These are phyloP conservation scores for Malus domestica DNA, from an alignment of 306 rosid genomes.

Conservation along the genomic window ASM211411v1 NC_041804.1:13255001-13255500, in stretches of 20 bases:
- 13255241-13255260: not conserved
- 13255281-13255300: too few relatives aligned
- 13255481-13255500: slow-evolving; percentile 19
- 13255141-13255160: not conserved
- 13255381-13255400: not conserved
- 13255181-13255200: not conserved
- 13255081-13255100: slow-evolving; percentile 5
- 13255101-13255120: not conserved
- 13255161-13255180: not conserved
- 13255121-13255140: not conserved
- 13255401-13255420: not conserved
- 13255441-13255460: not conserved
- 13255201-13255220: not conserved
- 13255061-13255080: slow-evolving; percentile 4
- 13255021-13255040: slow-evolving; percentile 54
- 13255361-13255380: not conserved
- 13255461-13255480: not conserved
- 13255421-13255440: not conserved
- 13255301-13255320: not conserved
- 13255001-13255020: slow-evolving; percentile 97
- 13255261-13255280: not conserved
- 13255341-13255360: not conserved
- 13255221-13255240: not conserved
- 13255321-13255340: not conserved
- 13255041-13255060: slow-evolving; percentile 26